phyloP scores from a whole-genome alignment of 305 asterid species.

The Fraxinus xanthoxyloides region DNA sequence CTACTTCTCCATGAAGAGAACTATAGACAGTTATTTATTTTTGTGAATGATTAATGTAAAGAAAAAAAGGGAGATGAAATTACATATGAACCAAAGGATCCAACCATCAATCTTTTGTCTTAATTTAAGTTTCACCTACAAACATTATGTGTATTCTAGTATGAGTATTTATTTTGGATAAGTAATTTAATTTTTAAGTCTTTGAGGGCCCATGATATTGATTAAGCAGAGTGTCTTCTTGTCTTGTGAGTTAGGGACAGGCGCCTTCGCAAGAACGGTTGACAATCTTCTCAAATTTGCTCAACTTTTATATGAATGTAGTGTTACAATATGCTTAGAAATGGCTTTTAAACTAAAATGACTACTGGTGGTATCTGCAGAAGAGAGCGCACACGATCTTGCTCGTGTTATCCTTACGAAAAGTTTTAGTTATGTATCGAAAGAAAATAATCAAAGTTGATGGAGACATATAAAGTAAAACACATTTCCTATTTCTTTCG shows the following conservation, averaged over 20 bases:
- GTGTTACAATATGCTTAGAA: too few species aligned
- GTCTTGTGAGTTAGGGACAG: background rate
- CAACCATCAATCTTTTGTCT: background rate
- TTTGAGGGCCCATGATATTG: background rate
- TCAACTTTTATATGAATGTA: background rate
- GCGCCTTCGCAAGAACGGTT: background rate
- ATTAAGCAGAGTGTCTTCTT: background rate
- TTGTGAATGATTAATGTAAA: slow-evolving; percentile 35
- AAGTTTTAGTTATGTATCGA: too few species aligned
- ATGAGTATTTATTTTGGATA: background rate
- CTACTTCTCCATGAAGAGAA: slow-evolving; percentile 9
- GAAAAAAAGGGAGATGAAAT: slow-evolving; percentile 11
- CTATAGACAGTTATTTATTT: slow-evolving; percentile 27
- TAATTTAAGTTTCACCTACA: background rate
- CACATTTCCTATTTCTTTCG: background rate
- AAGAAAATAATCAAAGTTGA: too few species aligned
- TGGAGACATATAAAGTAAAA: too few species aligned
- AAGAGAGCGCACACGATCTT: too few species aligned
- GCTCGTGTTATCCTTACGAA: too few species aligned
- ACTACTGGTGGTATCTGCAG: too few species aligned
- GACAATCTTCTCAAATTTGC: background rate
- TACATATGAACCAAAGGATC: slow-evolving; percentile 13
- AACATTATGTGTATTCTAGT: background rate
- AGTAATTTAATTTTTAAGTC: too few species aligned
- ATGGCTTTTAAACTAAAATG: too few species aligned